These are phyloP conservation scores for Gentiana straminea DNA, from an alignment of 257 asterid genomes.

Conservation along the genomic window DNA sequence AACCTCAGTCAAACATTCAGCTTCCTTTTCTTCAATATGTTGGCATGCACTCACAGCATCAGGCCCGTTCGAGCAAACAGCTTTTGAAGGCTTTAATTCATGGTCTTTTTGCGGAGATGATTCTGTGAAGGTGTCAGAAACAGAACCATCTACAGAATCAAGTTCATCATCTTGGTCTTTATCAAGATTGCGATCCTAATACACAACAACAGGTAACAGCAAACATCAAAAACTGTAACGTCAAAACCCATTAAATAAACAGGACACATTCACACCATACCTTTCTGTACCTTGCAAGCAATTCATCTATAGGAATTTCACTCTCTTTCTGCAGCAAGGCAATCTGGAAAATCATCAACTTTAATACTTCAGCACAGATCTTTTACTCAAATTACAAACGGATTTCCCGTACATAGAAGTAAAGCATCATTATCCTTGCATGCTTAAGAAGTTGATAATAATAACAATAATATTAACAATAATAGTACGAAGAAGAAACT, in stretches of 20 bases:
- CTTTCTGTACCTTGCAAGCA: slow-evolving; percentile 90
- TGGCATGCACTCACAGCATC: slow-evolving; percentile 1
- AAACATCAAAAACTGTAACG: slow-evolving; percentile 16
- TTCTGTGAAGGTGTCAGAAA: slow-evolving; percentile 43
- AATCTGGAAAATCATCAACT: slow-evolving; percentile 43
- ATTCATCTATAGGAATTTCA: slow-evolving; percentile 79
- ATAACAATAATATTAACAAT: not conserved
- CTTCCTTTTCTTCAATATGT: slow-evolving; percentile 29
- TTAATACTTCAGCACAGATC: slow-evolving; percentile 4
- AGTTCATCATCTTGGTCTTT: slow-evolving; percentile 35
- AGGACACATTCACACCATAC: slow-evolving; percentile 35
- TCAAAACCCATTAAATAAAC: slow-evolving; percentile 9
- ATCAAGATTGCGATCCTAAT: slow-evolving; percentile 44
- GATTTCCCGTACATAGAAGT: no score
- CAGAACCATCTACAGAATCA: slow-evolving; percentile 38
- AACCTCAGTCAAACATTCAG: slow-evolving; percentile 36
- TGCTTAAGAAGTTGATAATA: no score
- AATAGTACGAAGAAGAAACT: not conserved
- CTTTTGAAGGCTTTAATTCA: slow-evolving; percentile 25
- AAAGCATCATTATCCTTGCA: no score
- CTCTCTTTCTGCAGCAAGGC: slow-evolving; percentile 77
- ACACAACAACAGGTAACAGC: slow-evolving; percentile 8
- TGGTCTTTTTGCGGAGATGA: slow-evolving; percentile 34
- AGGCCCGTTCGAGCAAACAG: slow-evolving; percentile 27
- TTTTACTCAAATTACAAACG: not conserved